Conservation (phyloP, 495 filamentous ascomycete species). For the Talaromyces wortmannii region DNA sequence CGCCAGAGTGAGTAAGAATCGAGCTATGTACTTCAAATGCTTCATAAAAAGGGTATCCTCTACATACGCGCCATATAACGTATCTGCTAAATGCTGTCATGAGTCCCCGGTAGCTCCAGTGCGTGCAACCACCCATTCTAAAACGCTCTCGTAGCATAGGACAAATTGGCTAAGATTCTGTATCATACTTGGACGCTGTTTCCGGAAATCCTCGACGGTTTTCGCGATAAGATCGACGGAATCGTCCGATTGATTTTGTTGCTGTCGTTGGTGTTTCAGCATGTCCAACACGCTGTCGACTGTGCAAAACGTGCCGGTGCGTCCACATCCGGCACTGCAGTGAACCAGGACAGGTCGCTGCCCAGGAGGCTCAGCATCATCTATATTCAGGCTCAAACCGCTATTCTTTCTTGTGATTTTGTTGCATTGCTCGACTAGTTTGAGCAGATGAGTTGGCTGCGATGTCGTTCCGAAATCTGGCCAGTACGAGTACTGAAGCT, state of each 20-base stretch:
- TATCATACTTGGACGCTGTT: slow-evolving; percentile 91
- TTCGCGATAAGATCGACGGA: slow-evolving; percentile 71
- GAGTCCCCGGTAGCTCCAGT: slow-evolving; percentile 9
- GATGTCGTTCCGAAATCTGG: slow-evolving; percentile 94
- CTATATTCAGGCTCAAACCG: slow-evolving; percentile 19
- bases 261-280: slow-evolving; percentile 66
- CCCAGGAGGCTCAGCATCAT: slow-evolving; percentile 48
- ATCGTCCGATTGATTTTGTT: slow-evolving; percentile 24
- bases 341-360: slow-evolving; percentile 80
- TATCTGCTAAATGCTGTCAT: background rate
- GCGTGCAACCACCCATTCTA: slow-evolving; percentile 73
- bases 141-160: slow-evolving; percentile 89
- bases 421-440: slow-evolving; percentile 80
- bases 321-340: slow-evolving; percentile 91
- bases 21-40: background rate
- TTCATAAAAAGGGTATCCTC: slow-evolving; percentile 3
- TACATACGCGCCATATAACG: slow-evolving; percentile 1
- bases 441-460: slow-evolving; percentile 76
- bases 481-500: slow-evolving; percentile 91
- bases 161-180: slow-evolving; percentile 93
- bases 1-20: too few species aligned
- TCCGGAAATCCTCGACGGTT: slow-evolving; percentile 83
- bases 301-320: slow-evolving; percentile 93
- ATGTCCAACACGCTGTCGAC: slow-evolving; percentile 93
- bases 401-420: slow-evolving; percentile 24